Base-by-base conservation (phyloP, 371 early-diverging fungal genomes). In the Sporodiniella umbellata region DNA sequence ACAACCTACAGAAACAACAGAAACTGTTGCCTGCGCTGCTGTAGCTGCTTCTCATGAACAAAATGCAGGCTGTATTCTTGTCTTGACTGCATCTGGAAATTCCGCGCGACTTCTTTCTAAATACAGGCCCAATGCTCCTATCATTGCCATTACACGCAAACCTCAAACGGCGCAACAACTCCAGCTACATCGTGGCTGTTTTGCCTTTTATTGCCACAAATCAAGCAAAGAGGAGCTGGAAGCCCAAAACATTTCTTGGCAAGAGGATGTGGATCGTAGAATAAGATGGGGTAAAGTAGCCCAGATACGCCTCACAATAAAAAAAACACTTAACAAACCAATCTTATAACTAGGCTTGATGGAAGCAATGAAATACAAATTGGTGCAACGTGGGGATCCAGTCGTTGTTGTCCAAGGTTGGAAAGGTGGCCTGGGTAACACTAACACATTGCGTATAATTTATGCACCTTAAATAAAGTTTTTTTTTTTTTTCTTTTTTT, bases 11-110 rank as follows among this genome's bases (percentile, higher is more conserved):
- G 78, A 80, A 47, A 90, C 89, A 22, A 87, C 94, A 31, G 99
- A 98, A 67, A 88, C 95, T 8, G 93, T 97, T 22, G 96, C 96
- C 24, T 89, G 86, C 14, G 89, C 96, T 4, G 97, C 99, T 8
- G 97, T 96, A 49, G 80, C 87, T 35, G 85, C 90, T 26, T 87
- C 95, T 8, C 86, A 87, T 46, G 93, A 93, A 58, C 93, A 91
- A 64, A 76, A 86, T 42, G 89, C 89, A 22, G 89, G 90, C 23
- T 87, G 92, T 18, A 89, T 97, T 68, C 84, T 97, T 60, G 90
- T 96, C 15, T 81, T 91, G 52, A 77, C 90, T 53, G 66, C 65
- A 2, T 85, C 86, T n/a, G 93, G 93, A 38, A 78, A 82, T 45
- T 87, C 96, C 40, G 97, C 98, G 17, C 88, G 95, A 30, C 68